Evolutionary conservation across 805 yeast species (phyloP), one percentile per base, ranked within the genome.

Genomic region (Candida yuanshanica): DNA sequence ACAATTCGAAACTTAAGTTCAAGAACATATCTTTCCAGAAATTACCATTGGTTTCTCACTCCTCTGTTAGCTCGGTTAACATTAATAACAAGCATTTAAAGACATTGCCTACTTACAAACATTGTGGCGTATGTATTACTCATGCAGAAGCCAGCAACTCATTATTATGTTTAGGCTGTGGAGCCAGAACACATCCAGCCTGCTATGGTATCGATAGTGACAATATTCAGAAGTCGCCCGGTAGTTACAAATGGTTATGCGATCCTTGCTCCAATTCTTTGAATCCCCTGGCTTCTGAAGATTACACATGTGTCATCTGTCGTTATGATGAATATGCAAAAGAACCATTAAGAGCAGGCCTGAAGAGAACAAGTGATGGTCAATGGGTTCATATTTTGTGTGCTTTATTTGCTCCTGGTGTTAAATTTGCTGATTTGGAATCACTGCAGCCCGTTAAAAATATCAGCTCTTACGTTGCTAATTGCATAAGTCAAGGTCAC

Each of bases 351-450:
- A 68, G 73, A 33, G 83, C 77, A 36, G 85, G 79, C 23, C 58
- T 87, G 50, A 83, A 84, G 52, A 69, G 87, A n/a, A 78, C 93
- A 0, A 49, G 55, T 4, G 74, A 70, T 41, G 85, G 85, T 1
- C 68, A 70, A 43, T 89, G 96, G 96, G 78, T 80, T 25, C 96
- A 89, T 64, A 63, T 82, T 3, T 46, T 75, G 3, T 89, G 97
- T 62, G 81, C 90, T 0, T 37, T 83, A 0, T 79, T 80, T 55
- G 64, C 66, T 22, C 61, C 73, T 5, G 62, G 65, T n/a, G 56
- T 72, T 5, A 60, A 58, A 22, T 76, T 71, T 53, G 77, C 69
- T 0, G 64, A 70, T 46, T 25, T 66, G 1, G 44, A 54, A 17
- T 35, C 60, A 12, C 37, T 79, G 47, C 81, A 78, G 47, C 81